A percentile compares a stretch with the other conserved stretches of the same genome.
Conservation (phyloP, 2,329 filamentous ascomycete species). For the Trichoderma semiorbis region DNA sequence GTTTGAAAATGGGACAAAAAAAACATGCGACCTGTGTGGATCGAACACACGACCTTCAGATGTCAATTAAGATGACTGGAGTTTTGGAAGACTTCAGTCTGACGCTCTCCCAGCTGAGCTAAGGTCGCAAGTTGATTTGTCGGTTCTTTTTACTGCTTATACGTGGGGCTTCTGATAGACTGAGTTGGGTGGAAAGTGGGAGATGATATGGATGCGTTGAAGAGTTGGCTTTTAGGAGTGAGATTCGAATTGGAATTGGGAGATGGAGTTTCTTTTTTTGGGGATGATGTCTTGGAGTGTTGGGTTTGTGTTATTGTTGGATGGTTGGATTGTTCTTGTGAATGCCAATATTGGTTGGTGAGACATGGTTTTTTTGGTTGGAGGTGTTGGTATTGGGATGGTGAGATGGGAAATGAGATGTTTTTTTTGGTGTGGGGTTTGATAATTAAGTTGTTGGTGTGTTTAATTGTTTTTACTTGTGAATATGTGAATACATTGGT, state of each 20-base stretch:
- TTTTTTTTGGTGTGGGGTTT: background rate
- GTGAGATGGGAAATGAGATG: background rate
- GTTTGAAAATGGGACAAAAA: background rate
- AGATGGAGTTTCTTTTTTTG: background rate
- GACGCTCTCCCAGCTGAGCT: constrained; percentile 19
- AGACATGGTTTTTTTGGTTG: background rate
- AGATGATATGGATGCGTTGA: background rate
- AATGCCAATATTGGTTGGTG: background rate
- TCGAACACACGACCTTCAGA: constrained; percentile 19
- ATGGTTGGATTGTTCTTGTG: background rate
- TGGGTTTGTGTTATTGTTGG: background rate
- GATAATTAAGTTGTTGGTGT: background rate
- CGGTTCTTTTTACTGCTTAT: background rate
- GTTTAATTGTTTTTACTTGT: background rate
- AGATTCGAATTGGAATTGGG: background rate
- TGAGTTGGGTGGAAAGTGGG: no score
- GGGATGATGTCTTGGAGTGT: background rate
- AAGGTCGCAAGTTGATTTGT: constrained; percentile 11
- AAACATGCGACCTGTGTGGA: constrained; percentile 16
- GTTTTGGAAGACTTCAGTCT: constrained; percentile 15
- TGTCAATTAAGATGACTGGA: background rate
- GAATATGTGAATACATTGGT: no score
- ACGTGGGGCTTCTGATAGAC: background rate
- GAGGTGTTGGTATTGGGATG: background rate
- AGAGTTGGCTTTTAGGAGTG: background rate